These are phyloP conservation scores for Trifolium fragiferum DNA, from an alignment of 306 rosid genomes.

Conservation along the genomic window DNA sequence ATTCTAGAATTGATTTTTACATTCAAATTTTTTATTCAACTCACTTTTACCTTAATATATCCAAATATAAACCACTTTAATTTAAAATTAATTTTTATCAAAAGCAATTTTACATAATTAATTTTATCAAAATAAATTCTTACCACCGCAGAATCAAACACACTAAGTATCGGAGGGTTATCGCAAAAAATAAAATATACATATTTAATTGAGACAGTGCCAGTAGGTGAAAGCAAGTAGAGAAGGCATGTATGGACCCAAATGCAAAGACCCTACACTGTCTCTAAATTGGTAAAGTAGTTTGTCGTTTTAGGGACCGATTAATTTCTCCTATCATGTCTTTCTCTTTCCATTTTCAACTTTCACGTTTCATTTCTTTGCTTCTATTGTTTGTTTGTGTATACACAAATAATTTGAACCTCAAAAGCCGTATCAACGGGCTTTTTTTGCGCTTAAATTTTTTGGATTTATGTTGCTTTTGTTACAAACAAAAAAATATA, in stretches of 20 bases:
- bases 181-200: no score
- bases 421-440: constrained; percentile 4
- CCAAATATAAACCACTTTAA: no score
- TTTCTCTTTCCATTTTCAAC: constrained; percentile 35
- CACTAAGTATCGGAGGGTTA: no score
- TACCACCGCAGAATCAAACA: no score
- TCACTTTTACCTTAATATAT: no score
- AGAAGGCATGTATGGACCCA: constrained; percentile 30
- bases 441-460: constrained; percentile 14
- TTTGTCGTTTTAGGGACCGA: constrained; percentile 53
- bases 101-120: no score
- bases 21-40: no score
- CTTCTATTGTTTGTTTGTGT: neutral
- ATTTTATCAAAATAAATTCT: no score
- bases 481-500: neutral
- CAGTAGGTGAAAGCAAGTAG: constrained; percentile 25
- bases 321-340: constrained; percentile 34
- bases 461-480: constrained; percentile 23
- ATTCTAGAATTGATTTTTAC: no score
- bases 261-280: constrained; percentile 12
- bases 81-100: no score
- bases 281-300: constrained; percentile 48
- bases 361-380: constrained; percentile 6
- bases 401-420: constrained; percentile 32
- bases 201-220: neutral